Conservation (phyloP, 768 basidiomycete genomes). For the Rhodotorula sphaerocarpa region DNA sequence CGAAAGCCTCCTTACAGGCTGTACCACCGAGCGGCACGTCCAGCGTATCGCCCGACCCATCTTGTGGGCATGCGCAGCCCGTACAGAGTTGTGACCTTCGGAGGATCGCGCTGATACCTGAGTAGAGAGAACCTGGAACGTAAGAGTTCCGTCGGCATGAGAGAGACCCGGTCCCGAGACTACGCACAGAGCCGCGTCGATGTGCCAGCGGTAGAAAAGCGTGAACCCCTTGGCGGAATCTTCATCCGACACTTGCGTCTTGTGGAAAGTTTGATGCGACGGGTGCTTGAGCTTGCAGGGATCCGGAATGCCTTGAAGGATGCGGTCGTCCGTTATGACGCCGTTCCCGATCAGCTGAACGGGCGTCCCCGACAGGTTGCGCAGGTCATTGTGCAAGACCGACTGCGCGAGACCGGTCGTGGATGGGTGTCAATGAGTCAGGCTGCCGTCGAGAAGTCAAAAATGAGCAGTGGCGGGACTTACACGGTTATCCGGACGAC, state of each 20-base stretch:
- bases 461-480: too few species aligned
- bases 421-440: too few species aligned
- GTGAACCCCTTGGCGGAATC: slow-evolving; percentile 70
- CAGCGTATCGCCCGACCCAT: slow-evolving; percentile 76
- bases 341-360: slow-evolving; percentile 92
- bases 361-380: slow-evolving; percentile 80
- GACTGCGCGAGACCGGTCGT: too few species aligned
- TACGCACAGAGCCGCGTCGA: slow-evolving; percentile 63
- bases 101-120: slow-evolving; percentile 45
- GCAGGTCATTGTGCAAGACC: slow-evolving; percentile 64
- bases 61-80: slow-evolving; percentile 67
- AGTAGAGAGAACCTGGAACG: slow-evolving; percentile 20
- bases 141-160: not conserved
- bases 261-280: slow-evolving; percentile 78
- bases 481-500: slow-evolving; percentile 30
- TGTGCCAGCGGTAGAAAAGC: slow-evolving; percentile 54
- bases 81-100: slow-evolving; percentile 77
- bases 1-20: slow-evolving; percentile 54
- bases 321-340: slow-evolving; percentile 38
- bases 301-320: slow-evolving; percentile 29
- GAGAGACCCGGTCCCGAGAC: slow-evolving; percentile 43
- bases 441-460: too few species aligned
- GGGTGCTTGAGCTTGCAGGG: slow-evolving; percentile 72
- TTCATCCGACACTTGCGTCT: slow-evolving; percentile 61
- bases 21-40: slow-evolving; percentile 78